Conservation (phyloP, 176 grass and related monocot genomes). For the Paspalum notatum region DNA sequence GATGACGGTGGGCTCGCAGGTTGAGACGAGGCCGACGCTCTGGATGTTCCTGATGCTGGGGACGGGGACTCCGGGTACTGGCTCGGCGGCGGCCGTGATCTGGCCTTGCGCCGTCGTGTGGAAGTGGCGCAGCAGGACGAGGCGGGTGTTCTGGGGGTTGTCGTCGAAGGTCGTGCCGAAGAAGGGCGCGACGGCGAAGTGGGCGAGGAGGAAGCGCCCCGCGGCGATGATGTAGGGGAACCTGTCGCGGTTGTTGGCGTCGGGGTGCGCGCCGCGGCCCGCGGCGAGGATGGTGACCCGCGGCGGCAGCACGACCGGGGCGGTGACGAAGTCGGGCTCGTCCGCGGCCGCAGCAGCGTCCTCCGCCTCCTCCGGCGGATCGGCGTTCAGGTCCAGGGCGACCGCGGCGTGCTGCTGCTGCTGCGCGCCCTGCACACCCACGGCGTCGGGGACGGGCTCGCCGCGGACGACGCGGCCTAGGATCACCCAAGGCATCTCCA, state of each 20-base stretch:
- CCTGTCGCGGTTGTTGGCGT: neutral
- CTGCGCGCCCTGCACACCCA: too few relatives aligned
- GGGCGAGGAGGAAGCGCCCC: neutral
- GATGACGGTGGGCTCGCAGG: neutral
- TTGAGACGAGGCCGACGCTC: neutral
- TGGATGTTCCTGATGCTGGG: neutral
- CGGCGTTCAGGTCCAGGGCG: too few relatives aligned
- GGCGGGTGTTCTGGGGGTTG: neutral
- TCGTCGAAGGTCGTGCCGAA: too few relatives aligned
- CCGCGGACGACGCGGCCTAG: too few relatives aligned
- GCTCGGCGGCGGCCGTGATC: neutral
- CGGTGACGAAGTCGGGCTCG: too few relatives aligned
- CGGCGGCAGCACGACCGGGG: neutral
- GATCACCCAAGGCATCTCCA: too few relatives aligned
- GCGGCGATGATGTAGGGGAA: neutral
- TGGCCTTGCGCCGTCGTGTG: too few relatives aligned
- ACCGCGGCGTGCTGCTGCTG: too few relatives aligned
- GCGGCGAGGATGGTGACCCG: constrained; percentile 7
- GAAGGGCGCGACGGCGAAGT: neutral
- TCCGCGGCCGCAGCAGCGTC: too few relatives aligned
- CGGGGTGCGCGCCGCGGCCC: neutral
- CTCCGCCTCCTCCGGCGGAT: too few relatives aligned
- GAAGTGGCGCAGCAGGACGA: neutral
- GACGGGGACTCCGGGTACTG: neutral
- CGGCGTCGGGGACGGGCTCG: too few relatives aligned